phyloP scores from a whole-genome alignment of 305 asterid species.

The Ajuga reptans region DNA sequence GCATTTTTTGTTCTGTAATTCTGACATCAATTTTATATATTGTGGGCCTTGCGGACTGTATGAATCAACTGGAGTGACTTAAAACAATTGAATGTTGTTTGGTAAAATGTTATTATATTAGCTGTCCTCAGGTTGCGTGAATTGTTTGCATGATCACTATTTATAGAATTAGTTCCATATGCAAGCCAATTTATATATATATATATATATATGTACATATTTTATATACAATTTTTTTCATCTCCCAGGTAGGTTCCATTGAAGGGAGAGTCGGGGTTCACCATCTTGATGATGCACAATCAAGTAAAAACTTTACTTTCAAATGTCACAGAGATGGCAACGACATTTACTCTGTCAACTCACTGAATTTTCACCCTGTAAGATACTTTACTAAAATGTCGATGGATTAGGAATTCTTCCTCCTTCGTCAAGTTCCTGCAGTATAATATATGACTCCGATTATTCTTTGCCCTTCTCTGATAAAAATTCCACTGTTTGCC shows the following conservation, averaged over 20 bases:
- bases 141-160: background rate
- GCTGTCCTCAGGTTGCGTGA: background rate
- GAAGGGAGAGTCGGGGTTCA: slow-evolving; percentile 97
- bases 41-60: background rate
- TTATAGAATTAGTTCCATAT: too few relatives aligned
- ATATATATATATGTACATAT: too few relatives aligned
- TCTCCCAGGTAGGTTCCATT: slow-evolving; percentile 81
- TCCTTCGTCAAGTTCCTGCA: slow-evolving; percentile 3
- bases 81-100: background rate
- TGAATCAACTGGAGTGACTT: background rate
- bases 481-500: slow-evolving; percentile 9
- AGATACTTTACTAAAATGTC: slow-evolving; percentile 29
- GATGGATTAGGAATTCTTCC: slow-evolving; percentile 9
- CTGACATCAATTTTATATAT: background rate
- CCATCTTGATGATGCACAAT: slow-evolving; percentile 76
- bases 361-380: slow-evolving; percentile 87
- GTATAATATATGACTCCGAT: background rate
- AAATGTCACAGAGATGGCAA: slow-evolving; percentile 90
- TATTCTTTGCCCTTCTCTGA: background rate
- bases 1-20: background rate
- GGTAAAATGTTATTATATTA: background rate
- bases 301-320: slow-evolving; percentile 82
- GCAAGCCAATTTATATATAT: too few relatives aligned
- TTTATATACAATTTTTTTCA: background rate
- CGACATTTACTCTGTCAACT: slow-evolving; percentile 82